Evolutionary conservation across 140 eudicot species (phyloP).

Genomic region (Artemisia princeps): DNA sequence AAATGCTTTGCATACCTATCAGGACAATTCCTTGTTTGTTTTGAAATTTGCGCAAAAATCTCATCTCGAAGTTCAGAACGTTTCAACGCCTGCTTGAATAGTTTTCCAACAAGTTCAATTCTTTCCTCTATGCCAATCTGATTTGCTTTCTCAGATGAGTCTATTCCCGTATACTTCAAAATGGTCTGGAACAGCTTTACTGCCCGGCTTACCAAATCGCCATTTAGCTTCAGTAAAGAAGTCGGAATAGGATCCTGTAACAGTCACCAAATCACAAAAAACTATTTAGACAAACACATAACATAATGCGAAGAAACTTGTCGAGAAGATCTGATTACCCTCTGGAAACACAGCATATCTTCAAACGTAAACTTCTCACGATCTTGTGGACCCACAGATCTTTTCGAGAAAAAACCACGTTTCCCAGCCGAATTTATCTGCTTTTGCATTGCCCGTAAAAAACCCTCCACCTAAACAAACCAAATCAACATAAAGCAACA

Average conservation of each 20-base stretch:
- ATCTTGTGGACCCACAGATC: constrained; percentile 69
- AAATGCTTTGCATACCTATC: constrained; percentile 46
- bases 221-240: constrained; percentile 66
- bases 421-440: constrained; percentile 85
- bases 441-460: constrained; percentile 94
- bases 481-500: constrained; percentile 8
- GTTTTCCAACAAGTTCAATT: constrained; percentile 71
- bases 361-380: constrained; percentile 85
- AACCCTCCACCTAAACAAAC: constrained; percentile 71
- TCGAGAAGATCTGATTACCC: constrained; percentile 33
- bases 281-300: constrained; percentile 3
- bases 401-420: constrained; percentile 87
- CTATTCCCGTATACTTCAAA: constrained; percentile 84
- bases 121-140: constrained; percentile 72
- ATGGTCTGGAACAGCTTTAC: constrained; percentile 76
- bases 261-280: constrained; percentile 5
- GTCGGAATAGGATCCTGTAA: constrained; percentile 94
- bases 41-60: constrained; percentile 84
- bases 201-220: constrained; percentile 71
- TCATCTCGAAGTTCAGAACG: constrained; percentile 98
- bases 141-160: constrained; percentile 61
- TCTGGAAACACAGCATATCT: constrained; percentile 95
- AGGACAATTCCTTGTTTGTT: constrained; percentile 88
- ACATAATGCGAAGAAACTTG: constrained; percentile 1
- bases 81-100: constrained; percentile 81